Conservation (phyloP, 805 yeast species). For the Metschnikowia baotianmanensis region DNA sequence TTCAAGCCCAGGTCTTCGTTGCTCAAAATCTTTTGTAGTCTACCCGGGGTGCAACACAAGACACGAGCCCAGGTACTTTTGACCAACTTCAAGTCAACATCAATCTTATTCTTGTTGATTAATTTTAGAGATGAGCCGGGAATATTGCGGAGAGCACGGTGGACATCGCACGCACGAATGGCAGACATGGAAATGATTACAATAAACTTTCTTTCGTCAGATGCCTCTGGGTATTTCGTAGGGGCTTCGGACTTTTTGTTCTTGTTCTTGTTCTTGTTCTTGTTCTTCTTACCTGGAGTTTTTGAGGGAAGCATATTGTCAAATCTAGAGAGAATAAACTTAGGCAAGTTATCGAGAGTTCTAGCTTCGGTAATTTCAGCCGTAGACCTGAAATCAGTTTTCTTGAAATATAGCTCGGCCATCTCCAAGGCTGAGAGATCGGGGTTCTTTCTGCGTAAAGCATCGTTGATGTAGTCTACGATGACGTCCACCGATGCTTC, state of each 20-base stretch:
- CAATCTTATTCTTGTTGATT: constrained; percentile 70
- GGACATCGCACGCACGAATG: constrained; percentile 81
- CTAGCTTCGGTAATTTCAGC: constrained; percentile 53
- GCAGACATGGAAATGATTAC: constrained; percentile 71
- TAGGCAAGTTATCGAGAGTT: constrained; percentile 51
- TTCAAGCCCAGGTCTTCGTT: constrained; percentile 42
- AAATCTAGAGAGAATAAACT: constrained; percentile 53
- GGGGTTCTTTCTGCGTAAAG: constrained; percentile 57
- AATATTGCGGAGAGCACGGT: constrained; percentile 53
- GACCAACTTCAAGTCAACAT: constrained; percentile 54
- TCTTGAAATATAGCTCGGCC: constrained; percentile 58
- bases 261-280: constrained; percentile 26
- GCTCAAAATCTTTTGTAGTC: constrained; percentile 48
- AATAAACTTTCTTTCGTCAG: constrained; percentile 41
- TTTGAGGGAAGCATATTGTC: constrained; percentile 42
- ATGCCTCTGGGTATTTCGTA: constrained; percentile 15
- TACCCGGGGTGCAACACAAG: constrained; percentile 63
- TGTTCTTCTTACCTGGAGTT: constrained; percentile 26
- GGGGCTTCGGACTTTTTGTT: constrained; percentile 27
- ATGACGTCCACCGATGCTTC: constrained; percentile 55
- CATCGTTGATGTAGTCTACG: constrained; percentile 63
- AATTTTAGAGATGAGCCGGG: constrained; percentile 61
- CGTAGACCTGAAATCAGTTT: constrained; percentile 58
- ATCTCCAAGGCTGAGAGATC: constrained; percentile 76
- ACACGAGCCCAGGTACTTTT: constrained; percentile 46